Percentiles rank a stretch among this genome's conserved stretches.
phyloP scores from a whole-genome alignment of 129 eudicot genomes.

The Arctium lappa region DNA sequence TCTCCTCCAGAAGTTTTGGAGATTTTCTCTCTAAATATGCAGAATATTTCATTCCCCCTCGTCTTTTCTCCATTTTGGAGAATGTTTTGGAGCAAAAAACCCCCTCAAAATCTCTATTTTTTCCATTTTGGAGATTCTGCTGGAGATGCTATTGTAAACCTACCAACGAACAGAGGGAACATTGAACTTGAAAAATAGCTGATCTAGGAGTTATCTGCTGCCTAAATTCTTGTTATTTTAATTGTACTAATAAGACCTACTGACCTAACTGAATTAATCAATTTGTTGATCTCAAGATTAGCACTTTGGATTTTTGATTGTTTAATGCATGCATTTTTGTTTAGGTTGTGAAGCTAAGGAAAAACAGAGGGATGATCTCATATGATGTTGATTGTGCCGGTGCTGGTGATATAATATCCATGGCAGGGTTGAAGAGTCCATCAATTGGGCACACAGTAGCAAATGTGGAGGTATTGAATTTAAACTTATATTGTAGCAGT shows the following conservation, averaged over 20 bases:
- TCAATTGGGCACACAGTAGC: conserved; percentile 93
- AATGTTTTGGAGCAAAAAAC: too few relatives aligned
- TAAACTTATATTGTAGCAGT: background rate
- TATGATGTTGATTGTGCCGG: conserved; percentile 80
- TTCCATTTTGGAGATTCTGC: too few relatives aligned
- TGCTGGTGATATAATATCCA: conserved; percentile 93
- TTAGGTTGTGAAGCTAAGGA: conserved; percentile 82
- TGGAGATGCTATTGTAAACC: too few relatives aligned
- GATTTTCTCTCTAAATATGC: too few relatives aligned
- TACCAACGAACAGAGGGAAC: background rate
- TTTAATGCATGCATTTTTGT: background rate
- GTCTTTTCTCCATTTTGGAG: too few relatives aligned
- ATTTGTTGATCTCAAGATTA: background rate
- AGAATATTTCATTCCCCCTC: too few relatives aligned
- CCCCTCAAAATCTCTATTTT: too few relatives aligned
- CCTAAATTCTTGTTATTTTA: background rate
- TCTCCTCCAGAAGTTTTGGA: too few relatives aligned
- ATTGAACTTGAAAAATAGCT: background rate
- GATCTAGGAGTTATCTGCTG: background rate
- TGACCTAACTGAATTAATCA: background rate
- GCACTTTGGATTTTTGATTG: background rate
- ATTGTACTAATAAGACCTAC: background rate
- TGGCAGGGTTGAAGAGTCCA: conserved; percentile 85
- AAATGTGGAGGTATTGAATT: conserved; percentile 60
- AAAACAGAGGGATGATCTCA: conserved; percentile 70